Evolutionary conservation across 2,329 filamentous ascomycete genomes (phyloP).

Genomic region (Trichoderma sp.): DNA sequence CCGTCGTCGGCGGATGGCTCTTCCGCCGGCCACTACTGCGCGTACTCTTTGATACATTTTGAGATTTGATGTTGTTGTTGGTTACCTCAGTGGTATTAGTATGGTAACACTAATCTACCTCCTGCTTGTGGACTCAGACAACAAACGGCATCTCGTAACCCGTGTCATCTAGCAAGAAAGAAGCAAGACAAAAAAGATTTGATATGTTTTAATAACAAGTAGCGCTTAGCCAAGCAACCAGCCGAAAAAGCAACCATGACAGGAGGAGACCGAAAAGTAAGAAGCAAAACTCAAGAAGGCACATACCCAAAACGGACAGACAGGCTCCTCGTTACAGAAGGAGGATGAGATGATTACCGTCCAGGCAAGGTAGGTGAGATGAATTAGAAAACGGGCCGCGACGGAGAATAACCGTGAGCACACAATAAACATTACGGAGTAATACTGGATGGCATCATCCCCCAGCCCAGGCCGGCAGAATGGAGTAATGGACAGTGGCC

Average conservation of each 20-base stretch:
- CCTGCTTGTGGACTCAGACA: not conserved
- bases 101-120: not conserved
- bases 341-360: not conserved
- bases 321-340: not conserved
- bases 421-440: slow-evolving; percentile 7
- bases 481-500: not conserved
- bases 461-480: not conserved
- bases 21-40: not conserved
- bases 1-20: not conserved
- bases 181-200: not conserved
- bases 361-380: not conserved
- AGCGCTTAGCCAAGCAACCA: slow-evolving; percentile 1
- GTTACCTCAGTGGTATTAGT: not conserved
- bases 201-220: not conserved
- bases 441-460: slow-evolving; percentile 10
- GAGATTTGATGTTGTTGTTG: not conserved
- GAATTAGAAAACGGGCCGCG: slow-evolving; percentile 4
- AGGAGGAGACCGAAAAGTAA: not conserved
- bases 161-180: not conserved
- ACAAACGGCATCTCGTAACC: not conserved
- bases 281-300: not conserved
- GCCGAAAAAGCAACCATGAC: not conserved
- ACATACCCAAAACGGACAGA: slow-evolving; percentile 7
- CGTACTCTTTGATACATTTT: not conserved
- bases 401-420: slow-evolving; percentile 12